Evolutionary conservation across 2,329 filamentous ascomycete species (phyloP), one percentile per base, ranked within the genome.

Genomic region (Diaporthe sp.): DNA sequence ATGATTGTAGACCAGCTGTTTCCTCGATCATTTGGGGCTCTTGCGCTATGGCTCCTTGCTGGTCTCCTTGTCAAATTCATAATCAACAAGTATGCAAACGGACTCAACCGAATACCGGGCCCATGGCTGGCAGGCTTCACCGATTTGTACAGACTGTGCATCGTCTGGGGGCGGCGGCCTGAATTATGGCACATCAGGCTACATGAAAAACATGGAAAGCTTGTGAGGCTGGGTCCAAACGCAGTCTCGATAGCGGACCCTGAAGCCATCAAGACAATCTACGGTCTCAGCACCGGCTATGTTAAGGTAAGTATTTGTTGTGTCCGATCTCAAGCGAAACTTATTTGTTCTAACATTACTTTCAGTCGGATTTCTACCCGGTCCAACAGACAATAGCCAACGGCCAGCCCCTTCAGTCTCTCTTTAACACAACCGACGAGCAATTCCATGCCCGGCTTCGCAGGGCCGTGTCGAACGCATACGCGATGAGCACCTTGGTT

Each of bases 361-460:
- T n/a, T 8, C 10, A 79, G 77, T 79, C 78, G 9, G 76, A 79
- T 13, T 80, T 77, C 67, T 80, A 80, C 76, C 71, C 71, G 2
- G 79, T 78, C 15, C 74, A 80, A 19, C 77, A 75, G 39, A 75
- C 75, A 15, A 78, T 79, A 71, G 74, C 77, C 28, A 73, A 77
- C 25, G 79, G 79, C 46, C 76, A 53, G 5, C 57, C 72, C 5
- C 60, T 80, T 10, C 80, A 77, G n/a, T 74, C 76, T 2, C 61
- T 81, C 17, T 81, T 81, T 75, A 74, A 76, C 72, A 78, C 80
- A 0, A 78, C 78, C 19, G 79, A 81, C 28, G 78, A 80, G 42
- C 37, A 44, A 34, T 46, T 80, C n/a, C 80, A 81, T 53, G 75
- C 76, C 22, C 57, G 44, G 25, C 65, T 80, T 13, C 79, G 78